These are phyloP conservation scores for Phylloporus arenicola DNA, from an alignment of 768 basidiomycete species.

Conservation along the genomic window DNA sequence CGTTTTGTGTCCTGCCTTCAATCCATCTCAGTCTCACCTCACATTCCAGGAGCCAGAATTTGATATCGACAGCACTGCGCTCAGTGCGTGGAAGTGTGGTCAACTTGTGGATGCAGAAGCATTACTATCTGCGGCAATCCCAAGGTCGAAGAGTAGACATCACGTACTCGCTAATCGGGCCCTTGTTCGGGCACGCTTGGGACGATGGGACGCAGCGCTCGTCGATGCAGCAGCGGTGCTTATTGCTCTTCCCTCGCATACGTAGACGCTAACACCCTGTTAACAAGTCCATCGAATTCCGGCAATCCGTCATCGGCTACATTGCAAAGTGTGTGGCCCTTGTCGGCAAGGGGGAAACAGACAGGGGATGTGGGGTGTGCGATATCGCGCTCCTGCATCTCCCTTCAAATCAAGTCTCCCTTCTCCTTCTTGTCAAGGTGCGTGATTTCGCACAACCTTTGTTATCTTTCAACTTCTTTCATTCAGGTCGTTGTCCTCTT, in stretches of 20 bases:
- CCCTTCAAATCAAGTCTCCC: no score
- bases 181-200: background rate
- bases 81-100: no score
- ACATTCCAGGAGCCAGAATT: background rate
- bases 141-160: background rate
- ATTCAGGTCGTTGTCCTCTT: slow-evolving; percentile 1
- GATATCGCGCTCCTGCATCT: no score
- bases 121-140: no score
- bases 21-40: no score
- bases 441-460: background rate
- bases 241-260: background rate
- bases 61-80: no score
- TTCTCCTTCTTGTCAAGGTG: slow-evolving; percentile 1
- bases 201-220: background rate
- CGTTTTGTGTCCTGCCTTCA: no score
- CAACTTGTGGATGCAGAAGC: no score
- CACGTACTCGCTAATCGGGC: background rate
- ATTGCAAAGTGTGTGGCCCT: background rate
- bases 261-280: background rate
- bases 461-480: background rate
- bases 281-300: background rate
- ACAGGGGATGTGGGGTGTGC: no score
- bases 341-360: background rate
- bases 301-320: background rate
- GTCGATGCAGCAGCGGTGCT: background rate